These are phyloP conservation scores for Parsonsia alboflavescens DNA, from an alignment of 257 asterid species.

Conservation along the genomic window DNA sequence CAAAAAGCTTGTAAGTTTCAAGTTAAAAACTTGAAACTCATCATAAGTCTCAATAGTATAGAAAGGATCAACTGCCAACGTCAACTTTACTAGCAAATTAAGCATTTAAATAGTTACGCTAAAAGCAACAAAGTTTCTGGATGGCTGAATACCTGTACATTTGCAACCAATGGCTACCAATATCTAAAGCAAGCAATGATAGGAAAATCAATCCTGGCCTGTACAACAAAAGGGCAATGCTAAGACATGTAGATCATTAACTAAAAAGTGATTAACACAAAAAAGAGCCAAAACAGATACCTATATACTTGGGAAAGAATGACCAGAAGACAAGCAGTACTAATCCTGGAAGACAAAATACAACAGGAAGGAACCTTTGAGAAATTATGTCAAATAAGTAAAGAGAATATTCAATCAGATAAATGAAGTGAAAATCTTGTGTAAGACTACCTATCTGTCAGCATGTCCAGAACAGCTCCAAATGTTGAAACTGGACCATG, in stretches of 20 bases:
- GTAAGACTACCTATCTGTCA: conserved; percentile 78
- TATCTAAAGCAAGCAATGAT: conserved; percentile 85
- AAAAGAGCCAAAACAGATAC: conserved; percentile 30
- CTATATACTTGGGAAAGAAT: conserved; percentile 96
- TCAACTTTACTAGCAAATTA: not conserved
- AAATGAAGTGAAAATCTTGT: conserved; percentile 1
- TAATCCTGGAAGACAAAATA: conserved; percentile 55
- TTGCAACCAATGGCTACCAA: conserved; percentile 97
- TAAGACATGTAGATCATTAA: conserved; percentile 1
- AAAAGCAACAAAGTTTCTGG: not conserved
- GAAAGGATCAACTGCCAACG: not conserved
- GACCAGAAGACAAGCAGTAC: conserved; percentile 94
- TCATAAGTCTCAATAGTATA: conserved; percentile 1
- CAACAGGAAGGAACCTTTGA: conserved; percentile 14
- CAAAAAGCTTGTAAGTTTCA: conserved; percentile 9
- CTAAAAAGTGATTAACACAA: not conserved
- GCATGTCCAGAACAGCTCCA: conserved; percentile 98
- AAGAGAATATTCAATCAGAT: conserved; percentile 7
- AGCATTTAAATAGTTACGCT: not conserved
- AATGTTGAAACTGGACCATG: conserved; percentile 78
- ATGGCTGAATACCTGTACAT: conserved; percentile 72
- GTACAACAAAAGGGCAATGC: conserved; percentile 26
- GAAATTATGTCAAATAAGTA: conserved; percentile 4
- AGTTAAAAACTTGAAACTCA: not conserved
- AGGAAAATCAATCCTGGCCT: conserved; percentile 88